Evolutionary conservation across 441 rosid species (phyloP), one percentile per base, ranked within the genome.

Genomic region (Pelargonium citronellum): DNA sequence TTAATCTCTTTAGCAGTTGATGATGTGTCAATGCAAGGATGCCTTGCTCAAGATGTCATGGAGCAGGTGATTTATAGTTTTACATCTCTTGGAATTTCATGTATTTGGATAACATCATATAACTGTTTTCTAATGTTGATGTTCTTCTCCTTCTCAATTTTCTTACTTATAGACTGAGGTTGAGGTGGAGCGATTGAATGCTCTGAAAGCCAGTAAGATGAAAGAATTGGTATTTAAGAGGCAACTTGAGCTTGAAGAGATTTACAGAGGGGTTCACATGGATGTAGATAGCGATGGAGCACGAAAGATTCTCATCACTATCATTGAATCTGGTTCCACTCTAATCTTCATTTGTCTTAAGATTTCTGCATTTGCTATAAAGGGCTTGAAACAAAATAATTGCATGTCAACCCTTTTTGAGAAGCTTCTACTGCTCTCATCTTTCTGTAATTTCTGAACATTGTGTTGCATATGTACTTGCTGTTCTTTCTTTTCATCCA

Each of bases 171-270:
- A 91, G 99, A 78, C 77, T 24, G 91, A 85, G 73, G 79, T 86
- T 68, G 91, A 91, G 83, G 89, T 87, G 75, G 89, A 82, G 76
- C 78, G 91, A 68, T 70, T 90, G 79, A 84, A 87, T 80, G 67
- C 72, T 65, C 78, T 86, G 44, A 95, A 91, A 83, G 85, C 79
- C 71, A 82, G 92, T 74, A 91, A 89, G 81, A 89, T 89, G 91
- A 91, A 89, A 78, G 95, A 91, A 77, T 78, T 94, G 78, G 82
- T 89, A 8, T 80, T 91, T 68, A 91, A 86, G 89, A 85, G 89
- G 82, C 97, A 89, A 80, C 77, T 44, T 74, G 92, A 86, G 80
- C 87, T 89, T 69, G 97, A 87, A 80, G 91, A 86, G 75, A 87
- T 94, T 68, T 94, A 86, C 73, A 82, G 64, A 80, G 87, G 77